Evolutionary conservation across 163 green algal genomes (phyloP), one percentile per base, ranked within the genome.

Genomic region (Coccomyxa subellipsoidea): DNA sequence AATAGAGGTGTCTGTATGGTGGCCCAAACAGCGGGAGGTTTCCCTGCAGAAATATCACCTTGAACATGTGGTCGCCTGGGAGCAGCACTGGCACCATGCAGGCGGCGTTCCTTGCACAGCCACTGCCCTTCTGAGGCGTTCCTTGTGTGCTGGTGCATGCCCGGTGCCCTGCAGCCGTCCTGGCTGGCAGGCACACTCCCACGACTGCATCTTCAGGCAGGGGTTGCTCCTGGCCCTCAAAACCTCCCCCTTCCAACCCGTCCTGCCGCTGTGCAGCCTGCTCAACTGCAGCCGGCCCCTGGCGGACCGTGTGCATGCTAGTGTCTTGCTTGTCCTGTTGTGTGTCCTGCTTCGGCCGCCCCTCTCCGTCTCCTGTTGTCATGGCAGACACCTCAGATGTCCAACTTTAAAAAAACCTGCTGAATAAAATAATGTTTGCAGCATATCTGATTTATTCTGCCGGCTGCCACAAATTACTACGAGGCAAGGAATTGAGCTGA

Each of bases 41-140:
- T n/a, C n/a, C n/a, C n/a, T n/a, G n/a, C n/a, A n/a, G n/a, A n/a
- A n/a, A n/a, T n/a, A 70, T 54, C 35, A 82, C 59, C 81, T 82
- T 85, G 76, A 75, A 80, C 35, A 85, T 35, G 15, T 82, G 39
- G 7, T 85, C 81, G 25, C 38, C 70, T 29, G 35, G n/a, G 4
- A 69, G 38, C 31, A 85, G 39, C 25, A 80, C 34, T n/a, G 82
- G 82, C 34, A 59, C 25, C 70, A 81, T 76, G 77, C 82, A 85
- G 32, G 39, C 38, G 8, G 23, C 54, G 0, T 39, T 34, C 31
- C 7, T 4, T 21, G 76, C 76, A 35, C 81, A 85, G 36, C 34
- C 27, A 37, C 39, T 25, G 36, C 25, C 34, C 47, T 59, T 18
- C 47, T 59, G 47, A 18, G 47, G 47, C 47, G 47, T 59, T 8